phyloP scores from a whole-genome alignment of 805 yeast genomes.

The Yarrowia bubula region DNA sequence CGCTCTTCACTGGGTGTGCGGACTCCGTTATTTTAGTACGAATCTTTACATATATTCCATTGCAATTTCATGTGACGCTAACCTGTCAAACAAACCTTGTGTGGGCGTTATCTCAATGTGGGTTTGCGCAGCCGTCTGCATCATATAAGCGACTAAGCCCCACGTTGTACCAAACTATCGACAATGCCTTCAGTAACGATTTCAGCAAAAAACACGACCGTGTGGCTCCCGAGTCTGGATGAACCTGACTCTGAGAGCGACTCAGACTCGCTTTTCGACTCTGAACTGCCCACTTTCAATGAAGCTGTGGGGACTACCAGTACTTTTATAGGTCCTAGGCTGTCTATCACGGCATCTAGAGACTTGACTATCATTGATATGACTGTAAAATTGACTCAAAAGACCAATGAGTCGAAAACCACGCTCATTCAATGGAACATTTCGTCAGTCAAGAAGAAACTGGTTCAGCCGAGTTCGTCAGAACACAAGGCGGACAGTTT shows the following conservation, averaged over 20 bases:
- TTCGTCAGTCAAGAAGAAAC: not conserved
- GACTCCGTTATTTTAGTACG: too few species aligned
- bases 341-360: not conserved
- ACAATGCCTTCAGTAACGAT: conserved; percentile 12
- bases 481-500: not conserved
- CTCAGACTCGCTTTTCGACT: conserved; percentile 1
- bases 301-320: not conserved
- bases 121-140: conserved; percentile 7
- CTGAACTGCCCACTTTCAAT: conserved; percentile 5
- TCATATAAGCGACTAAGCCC: conserved; percentile 19
- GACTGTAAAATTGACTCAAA: not conserved
- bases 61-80: not conserved
- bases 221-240: not conserved
- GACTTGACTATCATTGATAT: not conserved
- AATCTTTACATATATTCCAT: too few species aligned
- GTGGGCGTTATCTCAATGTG: not conserved
- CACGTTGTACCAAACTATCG: not conserved
- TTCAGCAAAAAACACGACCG: not conserved
- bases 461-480: not conserved
- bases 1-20: too few species aligned
- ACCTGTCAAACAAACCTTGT: not conserved
- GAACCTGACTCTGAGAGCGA: not conserved
- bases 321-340: not conserved
- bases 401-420: not conserved
- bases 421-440: not conserved